Evolutionary conservation across 2,329 filamentous ascomycete genomes (phyloP), one percentile per base, ranked within the genome.

Genomic region (Calonectria crousiana): DNA sequence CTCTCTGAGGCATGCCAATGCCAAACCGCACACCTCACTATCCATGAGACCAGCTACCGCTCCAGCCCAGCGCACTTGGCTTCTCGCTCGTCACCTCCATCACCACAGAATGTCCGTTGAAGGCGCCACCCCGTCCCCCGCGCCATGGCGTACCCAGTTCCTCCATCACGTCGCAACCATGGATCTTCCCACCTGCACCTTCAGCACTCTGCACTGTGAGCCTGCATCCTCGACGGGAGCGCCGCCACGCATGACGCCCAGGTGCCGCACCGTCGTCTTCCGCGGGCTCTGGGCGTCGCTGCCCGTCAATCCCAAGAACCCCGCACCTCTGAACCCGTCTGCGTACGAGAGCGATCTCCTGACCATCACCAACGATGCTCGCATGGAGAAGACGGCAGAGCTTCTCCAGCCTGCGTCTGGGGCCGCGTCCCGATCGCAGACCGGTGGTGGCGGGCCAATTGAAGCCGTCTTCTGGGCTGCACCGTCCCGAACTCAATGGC

Each of bases 401-500:
- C 84, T 98, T 4, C 91, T 30, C 88, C 58, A 47, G 58, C 73
- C 67, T 87, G 87, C 51, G 2, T 28, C 72, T 10, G 65, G 36
- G 20, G 30, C 71, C 2, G 58, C 71, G 30, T 49, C 64, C 82
- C 85, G 75, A 26, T 70, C 64, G 20, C 76, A 78, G 87, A 91
- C 70, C 75, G 92, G 92, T 13, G 90, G 93, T 44, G 92, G 95
- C 49, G 92, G 92, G 1, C 89, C 90, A 3, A 91, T 96, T n/a
- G 96, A 98, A 85, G 95, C 93, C 9, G 91, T 95, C 14, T 97
- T 94, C 83, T 98, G 96, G 96, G 87, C 92, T 13, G 90, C 91
- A 76, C 90, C 93, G 53, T 87, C 88, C 6, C 90, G 88, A 83
- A 93, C 92, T 20, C 96, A 98, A 87, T 98, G 96, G 96, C 91